Evolutionary conservation across 768 basidiomycete species (phyloP).

Genomic region (Stropharia rugosoannulata): DNA sequence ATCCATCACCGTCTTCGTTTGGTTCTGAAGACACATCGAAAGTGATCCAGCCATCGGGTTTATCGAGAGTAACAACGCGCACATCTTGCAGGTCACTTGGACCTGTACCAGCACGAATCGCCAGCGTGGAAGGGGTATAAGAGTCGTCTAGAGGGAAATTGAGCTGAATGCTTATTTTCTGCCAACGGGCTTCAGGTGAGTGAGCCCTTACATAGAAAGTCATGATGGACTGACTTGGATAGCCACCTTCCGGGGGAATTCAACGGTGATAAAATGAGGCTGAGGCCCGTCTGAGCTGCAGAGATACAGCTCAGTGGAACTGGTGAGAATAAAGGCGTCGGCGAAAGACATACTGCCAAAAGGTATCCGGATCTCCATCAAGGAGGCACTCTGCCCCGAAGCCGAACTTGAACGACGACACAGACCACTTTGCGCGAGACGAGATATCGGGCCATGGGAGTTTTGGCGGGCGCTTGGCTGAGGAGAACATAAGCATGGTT

Average conservation of each 20-base stretch:
- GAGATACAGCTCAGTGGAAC: not conserved
- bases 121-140: conserved; percentile 91
- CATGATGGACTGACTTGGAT: conserved; percentile 62
- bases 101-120: conserved; percentile 90
- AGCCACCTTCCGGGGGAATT: conserved; percentile 88
- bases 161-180: conserved; percentile 89
- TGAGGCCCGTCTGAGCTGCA: conserved; percentile 90
- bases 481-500: not conserved
- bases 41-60: conserved; percentile 93
- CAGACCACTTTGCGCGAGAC: conserved; percentile 89
- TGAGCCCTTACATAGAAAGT: not conserved
- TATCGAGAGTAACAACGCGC: conserved; percentile 77
- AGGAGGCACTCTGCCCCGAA: conserved; percentile 92
- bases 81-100: conserved; percentile 92
- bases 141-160: conserved; percentile 89
- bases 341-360: conserved; percentile 85
- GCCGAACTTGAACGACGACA: conserved; percentile 95
- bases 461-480: conserved; percentile 23
- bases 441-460: conserved; percentile 85
- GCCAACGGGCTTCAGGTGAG: not conserved
- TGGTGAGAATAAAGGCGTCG: not conserved
- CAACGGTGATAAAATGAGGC: conserved; percentile 92
- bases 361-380: conserved; percentile 87
- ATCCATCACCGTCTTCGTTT: conserved; percentile 75
- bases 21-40: conserved; percentile 82